phyloP scores from a whole-genome alignment of 805 yeast genomes.

The Ogataea philodendri region DNA sequence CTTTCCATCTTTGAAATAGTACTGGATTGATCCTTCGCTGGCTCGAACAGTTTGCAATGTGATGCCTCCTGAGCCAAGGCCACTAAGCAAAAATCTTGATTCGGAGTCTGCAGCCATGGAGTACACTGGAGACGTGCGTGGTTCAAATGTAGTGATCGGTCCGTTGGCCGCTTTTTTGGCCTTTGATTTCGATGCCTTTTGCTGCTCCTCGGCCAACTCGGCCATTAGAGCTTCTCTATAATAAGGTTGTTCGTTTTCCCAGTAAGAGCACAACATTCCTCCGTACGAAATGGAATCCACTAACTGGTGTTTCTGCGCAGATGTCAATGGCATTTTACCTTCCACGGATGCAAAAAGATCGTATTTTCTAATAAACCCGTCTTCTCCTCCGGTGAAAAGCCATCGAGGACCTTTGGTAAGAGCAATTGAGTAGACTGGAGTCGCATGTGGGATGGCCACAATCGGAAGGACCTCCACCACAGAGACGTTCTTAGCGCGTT shows the following conservation, averaged over 20 bases:
- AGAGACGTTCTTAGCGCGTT: constrained; percentile 49
- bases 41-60: constrained; percentile 78
- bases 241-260: constrained; percentile 95
- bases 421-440: constrained; percentile 75
- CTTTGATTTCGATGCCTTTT: constrained; percentile 17
- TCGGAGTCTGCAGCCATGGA: constrained; percentile 81
- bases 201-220: constrained; percentile 21
- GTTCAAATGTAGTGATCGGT: constrained; percentile 43
- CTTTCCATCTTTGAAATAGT: constrained; percentile 51
- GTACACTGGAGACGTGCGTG: constrained; percentile 78
- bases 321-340: constrained; percentile 83
- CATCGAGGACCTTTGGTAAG: constrained; percentile 79
- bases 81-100: constrained; percentile 81
- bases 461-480: constrained; percentile 75
- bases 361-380: constrained; percentile 87
- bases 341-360: constrained; percentile 83
- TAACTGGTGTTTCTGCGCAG: constrained; percentile 85
- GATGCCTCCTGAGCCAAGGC: constrained; percentile 82
- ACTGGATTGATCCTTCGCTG: constrained; percentile 76
- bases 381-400: constrained; percentile 93
- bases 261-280: constrained; percentile 79
- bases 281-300: constrained; percentile 84
- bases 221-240: constrained; percentile 38
- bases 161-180: constrained; percentile 37
- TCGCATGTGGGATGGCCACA: constrained; percentile 81